A percentile compares a stretch with the other conserved stretches of the same genome.
Evolutionary conservation across 2,329 filamentous ascomycete genomes (phyloP).

Genomic region (Didymella pinodella): DNA sequence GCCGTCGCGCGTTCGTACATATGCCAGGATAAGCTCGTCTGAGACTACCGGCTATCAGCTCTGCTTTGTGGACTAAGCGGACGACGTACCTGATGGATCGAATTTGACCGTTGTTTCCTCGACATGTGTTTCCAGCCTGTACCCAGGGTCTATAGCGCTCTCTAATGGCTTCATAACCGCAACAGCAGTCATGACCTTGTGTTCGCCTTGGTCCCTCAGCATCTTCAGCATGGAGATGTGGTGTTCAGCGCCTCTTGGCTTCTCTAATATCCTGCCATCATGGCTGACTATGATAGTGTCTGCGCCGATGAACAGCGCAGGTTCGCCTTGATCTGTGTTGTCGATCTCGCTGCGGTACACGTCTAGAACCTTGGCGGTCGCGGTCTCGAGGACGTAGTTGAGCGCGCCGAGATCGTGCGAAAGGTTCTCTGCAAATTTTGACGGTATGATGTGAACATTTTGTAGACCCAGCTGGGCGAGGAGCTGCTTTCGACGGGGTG

Average conservation of each 20-base stretch:
- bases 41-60: slow-evolving; percentile 55
- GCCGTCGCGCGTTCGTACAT: slow-evolving; percentile 86
- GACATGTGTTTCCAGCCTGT: slow-evolving; percentile 79
- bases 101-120: slow-evolving; percentile 95
- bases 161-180: slow-evolving; percentile 82
- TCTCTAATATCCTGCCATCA: slow-evolving; percentile 83
- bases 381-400: slow-evolving; percentile 91
- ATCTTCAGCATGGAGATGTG: slow-evolving; percentile 85
- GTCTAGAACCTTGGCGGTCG: slow-evolving; percentile 79
- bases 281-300: slow-evolving; percentile 88
- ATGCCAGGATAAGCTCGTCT: slow-evolving; percentile 83
- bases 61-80: background rate
- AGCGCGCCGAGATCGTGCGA: slow-evolving; percentile 87
- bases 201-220: slow-evolving; percentile 77
- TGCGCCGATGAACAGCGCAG: slow-evolving; percentile 84
- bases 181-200: slow-evolving; percentile 87
- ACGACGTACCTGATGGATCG: slow-evolving; percentile 62
- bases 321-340: slow-evolving; percentile 69
- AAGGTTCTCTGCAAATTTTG: slow-evolving; percentile 83
- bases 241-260: slow-evolving; percentile 81
- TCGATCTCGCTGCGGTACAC: slow-evolving; percentile 71
- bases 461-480: slow-evolving; percentile 82
- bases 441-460: slow-evolving; percentile 85
- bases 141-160: slow-evolving; percentile 83
- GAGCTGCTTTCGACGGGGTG: slow-evolving; percentile 82